Base-by-base conservation (phyloP, 257 asterid species). In the Solanum etuberosum region DNA sequence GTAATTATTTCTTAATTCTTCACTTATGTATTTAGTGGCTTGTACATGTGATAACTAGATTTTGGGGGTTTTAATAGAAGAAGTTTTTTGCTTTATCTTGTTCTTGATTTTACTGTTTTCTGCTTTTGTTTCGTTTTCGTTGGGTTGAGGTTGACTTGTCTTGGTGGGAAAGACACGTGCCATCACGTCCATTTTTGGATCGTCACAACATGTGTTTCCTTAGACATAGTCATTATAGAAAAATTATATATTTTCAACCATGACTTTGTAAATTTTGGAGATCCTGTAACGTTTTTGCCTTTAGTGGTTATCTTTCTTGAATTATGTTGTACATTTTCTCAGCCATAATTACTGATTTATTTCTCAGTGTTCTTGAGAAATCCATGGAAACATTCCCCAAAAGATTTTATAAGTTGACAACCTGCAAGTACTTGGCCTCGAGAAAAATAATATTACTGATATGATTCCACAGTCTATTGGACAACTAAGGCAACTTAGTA, bases 321-420 rank as follows among this genome's bases (percentile, higher is more conserved):
- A 54, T 54, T 54, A 51, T 51, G 61, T 51, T 51, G 21, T 51
- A 16, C 61, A 51, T 51, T 51, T 51, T 51, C 61, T 51, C 61
- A 51, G 23, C 21, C 61, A 51, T 51, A 51, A 16, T 16, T 51
- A 51, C 23, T 51, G 23, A 51, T 51, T 51, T 51, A 51, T 51
- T 51, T 51, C 4, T 51, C 9, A 51, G 23, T 14, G 61, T 51
- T 51, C 20, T 46, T 46, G 57, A 46, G 57, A 13, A 46, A 61
- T 88, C 25, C 23, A 63, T 88, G 87, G 90, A 57, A 88, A 76
- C 10, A 73, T 74, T 46, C 90, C 86, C 34, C 15, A 25, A 3
- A 85, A 84, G n/a, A 21, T 76, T 25, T 51, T 78, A 54, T 70
- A 85, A 21, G 63, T 87, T 20, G 18, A 38, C 16, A 83, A 61